Evolutionary conservation across 345 rosid genomes (phyloP).

Genomic region (Cardiospermum halicacabum): DNA sequence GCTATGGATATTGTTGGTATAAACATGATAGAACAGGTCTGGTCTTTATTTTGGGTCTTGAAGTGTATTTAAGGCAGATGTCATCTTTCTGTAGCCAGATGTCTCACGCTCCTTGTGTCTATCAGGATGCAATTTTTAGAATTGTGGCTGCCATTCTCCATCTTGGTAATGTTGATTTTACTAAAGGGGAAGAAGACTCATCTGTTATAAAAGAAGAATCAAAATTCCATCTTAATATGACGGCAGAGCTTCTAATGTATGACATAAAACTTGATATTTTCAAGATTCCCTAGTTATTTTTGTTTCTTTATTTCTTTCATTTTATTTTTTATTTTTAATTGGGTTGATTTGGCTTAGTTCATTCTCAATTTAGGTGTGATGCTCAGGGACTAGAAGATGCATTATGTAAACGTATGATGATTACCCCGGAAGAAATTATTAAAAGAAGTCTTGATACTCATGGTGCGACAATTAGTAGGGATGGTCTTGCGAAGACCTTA

Average conservation of each 20-base stretch:
- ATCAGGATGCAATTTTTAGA: constrained; percentile 77
- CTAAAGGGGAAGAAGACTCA: constrained; percentile 63
- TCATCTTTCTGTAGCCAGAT: constrained; percentile 9
- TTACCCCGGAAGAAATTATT: constrained; percentile 82
- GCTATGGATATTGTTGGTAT: constrained; percentile 93
- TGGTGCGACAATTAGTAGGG: constrained; percentile 76
- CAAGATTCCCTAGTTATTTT: constrained; percentile 14
- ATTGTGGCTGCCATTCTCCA: constrained; percentile 90
- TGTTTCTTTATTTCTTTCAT: no score
- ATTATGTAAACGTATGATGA: constrained; percentile 70
- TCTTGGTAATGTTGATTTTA: constrained; percentile 77
- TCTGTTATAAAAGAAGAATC: constrained; percentile 58
- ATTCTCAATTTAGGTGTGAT: constrained; percentile 62
- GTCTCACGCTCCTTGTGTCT: constrained; percentile 8
- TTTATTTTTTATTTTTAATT: constrained; percentile 1
- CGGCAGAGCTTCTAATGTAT: constrained; percentile 78
- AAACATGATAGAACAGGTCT: constrained; percentile 70
- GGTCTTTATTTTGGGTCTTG: constrained; percentile 12
- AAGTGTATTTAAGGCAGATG: constrained; percentile 8
- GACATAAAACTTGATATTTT: constrained; percentile 14
- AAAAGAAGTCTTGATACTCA: constrained; percentile 72
- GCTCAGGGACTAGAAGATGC: constrained; percentile 60
- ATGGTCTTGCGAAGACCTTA: constrained; percentile 89
- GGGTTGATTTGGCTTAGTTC: constrained; percentile 4
- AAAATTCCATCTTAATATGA: constrained; percentile 69